These are phyloP conservation scores for Cynara cardunculus DNA, from an alignment of 129 eudicot genomes.

Conservation along the genomic window DNA sequence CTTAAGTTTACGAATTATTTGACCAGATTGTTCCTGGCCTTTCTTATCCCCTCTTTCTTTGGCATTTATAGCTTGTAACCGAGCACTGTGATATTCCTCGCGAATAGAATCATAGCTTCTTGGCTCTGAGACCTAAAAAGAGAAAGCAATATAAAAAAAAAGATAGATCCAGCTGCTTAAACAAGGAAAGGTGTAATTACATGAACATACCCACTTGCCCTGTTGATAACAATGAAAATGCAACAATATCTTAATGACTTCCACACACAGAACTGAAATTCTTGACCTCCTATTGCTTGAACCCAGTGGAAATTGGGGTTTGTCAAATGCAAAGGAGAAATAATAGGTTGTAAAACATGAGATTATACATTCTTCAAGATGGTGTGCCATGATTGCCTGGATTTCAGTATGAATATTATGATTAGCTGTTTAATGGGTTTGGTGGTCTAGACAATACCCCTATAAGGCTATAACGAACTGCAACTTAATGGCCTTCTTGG, in stretches of 20 bases:
- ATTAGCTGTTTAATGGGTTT: not conserved
- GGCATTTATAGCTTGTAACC: slow-evolving; percentile 72
- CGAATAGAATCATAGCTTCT: slow-evolving; percentile 64
- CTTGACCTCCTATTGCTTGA: not conserved
- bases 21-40: slow-evolving; percentile 79
- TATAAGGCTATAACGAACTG: not conserved
- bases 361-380: not conserved
- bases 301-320: not conserved
- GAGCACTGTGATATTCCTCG: slow-evolving; percentile 71
- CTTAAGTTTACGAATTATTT: slow-evolving; percentile 76
- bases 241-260: not conserved
- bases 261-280: not conserved
- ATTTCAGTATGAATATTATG: not conserved
- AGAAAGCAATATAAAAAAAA: not conserved
- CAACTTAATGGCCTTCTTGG: not conserved
- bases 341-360: not conserved
- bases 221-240: not conserved
- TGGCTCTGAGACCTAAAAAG: slow-evolving; percentile 47
- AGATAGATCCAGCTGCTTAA: not conserved
- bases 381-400: not conserved
- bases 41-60: slow-evolving; percentile 76
- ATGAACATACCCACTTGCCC: not conserved
- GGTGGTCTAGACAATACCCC: not conserved
- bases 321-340: not conserved
- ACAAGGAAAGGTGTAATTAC: not conserved